Conservation (phyloP, 1,284 basidiomycete species). For the Ceratobasidium sp. region DNA sequence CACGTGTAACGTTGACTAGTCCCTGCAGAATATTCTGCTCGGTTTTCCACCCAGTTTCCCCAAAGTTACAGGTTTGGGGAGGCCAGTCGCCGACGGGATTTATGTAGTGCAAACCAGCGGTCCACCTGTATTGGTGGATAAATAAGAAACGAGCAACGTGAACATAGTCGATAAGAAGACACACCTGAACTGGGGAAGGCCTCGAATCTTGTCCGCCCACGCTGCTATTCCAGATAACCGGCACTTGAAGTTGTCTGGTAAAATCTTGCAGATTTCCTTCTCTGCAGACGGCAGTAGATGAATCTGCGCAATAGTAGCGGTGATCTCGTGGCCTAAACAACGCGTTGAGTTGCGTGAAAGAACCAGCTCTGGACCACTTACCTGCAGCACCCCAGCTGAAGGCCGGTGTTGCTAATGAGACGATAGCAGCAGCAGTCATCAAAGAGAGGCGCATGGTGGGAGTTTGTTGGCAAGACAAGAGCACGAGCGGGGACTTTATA, state of each 20-base stretch:
- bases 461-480: background rate
- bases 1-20: slow-evolving; percentile 76
- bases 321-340: slow-evolving; percentile 81
- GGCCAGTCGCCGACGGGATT: slow-evolving; percentile 81
- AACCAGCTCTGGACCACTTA: slow-evolving; percentile 47
- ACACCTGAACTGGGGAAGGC: slow-evolving; percentile 59
- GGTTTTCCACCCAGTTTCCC: slow-evolving; percentile 77
- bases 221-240: slow-evolving; percentile 82
- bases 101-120: slow-evolving; percentile 77
- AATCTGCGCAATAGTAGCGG: slow-evolving; percentile 93
- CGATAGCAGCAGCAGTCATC: background rate
- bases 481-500: background rate
- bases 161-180: slow-evolving; percentile 27
- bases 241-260: slow-evolving; percentile 70
- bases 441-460: slow-evolving; percentile 4
- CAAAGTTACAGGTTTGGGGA: slow-evolving; percentile 77
- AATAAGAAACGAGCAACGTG: slow-evolving; percentile 47
- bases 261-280: slow-evolving; percentile 71
- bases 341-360: background rate
- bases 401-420: slow-evolving; percentile 42
- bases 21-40: slow-evolving; percentile 78
- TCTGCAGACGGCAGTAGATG: slow-evolving; percentile 82
- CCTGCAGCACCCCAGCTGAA: slow-evolving; percentile 61
- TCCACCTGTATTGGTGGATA: slow-evolving; percentile 57
- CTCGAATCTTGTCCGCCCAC: slow-evolving; percentile 83